phyloP scores from a whole-genome alignment of 805 yeast genomes.

The Wickerhamomyces rabaulensis region DNA sequence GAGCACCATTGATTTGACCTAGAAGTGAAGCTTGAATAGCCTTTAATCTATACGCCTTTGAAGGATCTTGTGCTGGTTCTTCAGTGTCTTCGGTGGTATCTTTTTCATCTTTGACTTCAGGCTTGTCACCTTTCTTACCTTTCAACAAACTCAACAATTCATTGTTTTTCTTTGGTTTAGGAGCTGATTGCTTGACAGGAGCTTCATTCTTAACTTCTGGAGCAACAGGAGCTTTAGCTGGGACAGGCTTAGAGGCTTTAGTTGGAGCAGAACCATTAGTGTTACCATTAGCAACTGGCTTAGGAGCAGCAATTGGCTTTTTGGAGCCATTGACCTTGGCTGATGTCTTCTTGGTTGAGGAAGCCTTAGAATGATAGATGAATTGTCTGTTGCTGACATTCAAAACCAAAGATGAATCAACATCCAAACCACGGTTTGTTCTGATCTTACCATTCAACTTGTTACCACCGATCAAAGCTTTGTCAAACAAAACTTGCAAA shows the following conservation, averaged over 20 bases:
- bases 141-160: constrained; percentile 43
- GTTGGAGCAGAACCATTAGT: not conserved
- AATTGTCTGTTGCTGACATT: constrained; percentile 73
- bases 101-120: constrained; percentile 5
- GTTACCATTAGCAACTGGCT: not conserved
- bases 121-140: constrained; percentile 14
- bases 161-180: constrained; percentile 24
- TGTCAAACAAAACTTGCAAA: constrained; percentile 79
- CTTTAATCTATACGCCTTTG: constrained; percentile 7
- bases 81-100: constrained; percentile 14
- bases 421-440: constrained; percentile 77
- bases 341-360: constrained; percentile 27
- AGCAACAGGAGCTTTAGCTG: not conserved
- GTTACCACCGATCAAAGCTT: constrained; percentile 77
- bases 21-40: constrained; percentile 23
- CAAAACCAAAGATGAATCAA: constrained; percentile 77
- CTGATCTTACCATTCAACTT: constrained; percentile 70
- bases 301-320: constrained; percentile 2
- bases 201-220: constrained; percentile 1
- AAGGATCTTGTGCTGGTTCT: constrained; percentile 1
- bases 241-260: no score
- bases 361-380: constrained; percentile 67
- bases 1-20: constrained; percentile 23
- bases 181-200: constrained; percentile 4
- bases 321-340: constrained; percentile 4